Evolutionary conservation across 306 rosid species (phyloP).

Genomic region (Prunus salicina): DNA sequence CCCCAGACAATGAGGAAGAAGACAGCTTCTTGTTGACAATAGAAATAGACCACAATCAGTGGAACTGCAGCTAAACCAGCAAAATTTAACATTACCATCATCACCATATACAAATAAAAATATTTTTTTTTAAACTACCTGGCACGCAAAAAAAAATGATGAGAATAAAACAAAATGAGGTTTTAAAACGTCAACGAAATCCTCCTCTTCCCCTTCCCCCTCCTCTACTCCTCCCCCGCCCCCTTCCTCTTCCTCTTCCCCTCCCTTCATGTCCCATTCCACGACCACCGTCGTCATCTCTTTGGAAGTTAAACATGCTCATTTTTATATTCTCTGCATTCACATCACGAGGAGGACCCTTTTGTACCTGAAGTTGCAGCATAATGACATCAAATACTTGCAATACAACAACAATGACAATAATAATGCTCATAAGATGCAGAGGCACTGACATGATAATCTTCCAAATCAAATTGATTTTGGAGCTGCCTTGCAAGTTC

Average conservation of each 20-base stretch:
- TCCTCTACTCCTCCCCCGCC: slow-evolving; percentile 33
- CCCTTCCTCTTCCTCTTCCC: slow-evolving; percentile 42
- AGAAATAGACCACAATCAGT: neutral
- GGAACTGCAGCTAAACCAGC: neutral
- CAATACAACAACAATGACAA: neutral
- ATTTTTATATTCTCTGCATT: slow-evolving; percentile 60
- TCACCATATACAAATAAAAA: neutral
- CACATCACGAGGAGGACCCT: slow-evolving; percentile 31
- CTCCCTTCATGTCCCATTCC: slow-evolving; percentile 45
- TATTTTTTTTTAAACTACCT: neutral
- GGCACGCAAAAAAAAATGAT: neutral
- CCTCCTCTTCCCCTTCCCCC: slow-evolving; percentile 33
- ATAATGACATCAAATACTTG: slow-evolving; percentile 6
- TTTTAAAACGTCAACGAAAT: slow-evolving; percentile 7
- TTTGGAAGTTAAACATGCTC: slow-evolving; percentile 73
- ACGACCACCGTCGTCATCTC: slow-evolving; percentile 35
- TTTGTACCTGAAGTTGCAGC: slow-evolving; percentile 42
- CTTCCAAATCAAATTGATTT: slow-evolving; percentile 63
- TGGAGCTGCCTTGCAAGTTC: slow-evolving; percentile 88
- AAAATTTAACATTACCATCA: neutral
- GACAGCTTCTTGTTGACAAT: neutral
- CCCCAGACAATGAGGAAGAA: neutral
- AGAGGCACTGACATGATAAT: slow-evolving; percentile 49
- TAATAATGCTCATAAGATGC: neutral
- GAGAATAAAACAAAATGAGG: neutral